These are phyloP conservation scores for Colletotrichum melonis DNA, from an alignment of 2,329 filamentous ascomycete species.

Conservation along the genomic window DNA sequence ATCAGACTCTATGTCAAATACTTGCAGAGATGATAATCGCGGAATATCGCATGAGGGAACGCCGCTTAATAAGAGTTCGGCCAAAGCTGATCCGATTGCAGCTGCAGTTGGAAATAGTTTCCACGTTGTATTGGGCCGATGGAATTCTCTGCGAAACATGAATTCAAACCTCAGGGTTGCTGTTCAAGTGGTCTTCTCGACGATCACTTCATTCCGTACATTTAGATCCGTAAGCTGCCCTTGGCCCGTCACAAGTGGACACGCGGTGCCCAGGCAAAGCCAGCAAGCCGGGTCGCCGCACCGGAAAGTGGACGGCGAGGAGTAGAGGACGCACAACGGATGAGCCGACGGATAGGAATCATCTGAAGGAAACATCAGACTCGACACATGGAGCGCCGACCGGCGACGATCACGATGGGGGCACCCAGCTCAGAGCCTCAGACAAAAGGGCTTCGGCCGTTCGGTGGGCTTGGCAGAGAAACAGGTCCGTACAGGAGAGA, in stretches of 20 bases:
- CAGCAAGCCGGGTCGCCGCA: background rate
- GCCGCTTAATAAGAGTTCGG: background rate
- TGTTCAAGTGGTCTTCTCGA: background rate
- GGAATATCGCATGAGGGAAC: background rate
- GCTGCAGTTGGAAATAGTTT: background rate
- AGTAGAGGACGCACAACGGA: background rate
- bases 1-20: too few species aligned
- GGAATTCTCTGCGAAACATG: background rate
- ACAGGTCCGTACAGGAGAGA: background rate
- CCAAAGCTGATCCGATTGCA: background rate
- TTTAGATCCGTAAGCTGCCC: background rate
- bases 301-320: constrained; percentile 16
- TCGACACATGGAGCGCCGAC: constrained; percentile 10
- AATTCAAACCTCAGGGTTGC: background rate
- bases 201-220: background rate
- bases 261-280: background rate
- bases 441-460: background rate
- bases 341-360: constrained; percentile 10
- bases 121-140: background rate
- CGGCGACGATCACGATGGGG: background rate
- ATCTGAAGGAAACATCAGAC: constrained; percentile 24
- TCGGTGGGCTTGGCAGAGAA: background rate
- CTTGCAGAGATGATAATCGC: background rate
- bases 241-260: background rate
- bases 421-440: background rate